Evolutionary conservation across 768 basidiomycete genomes (phyloP).

Genomic region (Tylopilus felleus): DNA sequence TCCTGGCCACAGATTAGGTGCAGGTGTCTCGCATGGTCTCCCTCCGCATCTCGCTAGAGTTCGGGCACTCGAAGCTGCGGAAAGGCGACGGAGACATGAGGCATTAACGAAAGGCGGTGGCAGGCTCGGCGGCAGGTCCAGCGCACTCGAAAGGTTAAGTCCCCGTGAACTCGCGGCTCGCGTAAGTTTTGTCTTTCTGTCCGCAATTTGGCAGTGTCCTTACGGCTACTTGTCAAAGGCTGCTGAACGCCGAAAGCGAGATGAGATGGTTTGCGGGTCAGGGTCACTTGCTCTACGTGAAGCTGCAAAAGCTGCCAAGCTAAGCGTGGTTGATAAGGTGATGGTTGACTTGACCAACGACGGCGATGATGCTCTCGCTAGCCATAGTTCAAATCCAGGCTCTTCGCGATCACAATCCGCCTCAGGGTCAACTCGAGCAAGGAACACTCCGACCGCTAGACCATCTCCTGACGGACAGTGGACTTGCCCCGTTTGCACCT

Average conservation of each 20-base stretch:
- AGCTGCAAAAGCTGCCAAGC: conserved; percentile 64
- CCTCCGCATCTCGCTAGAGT: conserved; percentile 60
- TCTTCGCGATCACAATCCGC: conserved; percentile 4
- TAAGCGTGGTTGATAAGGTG: conserved; percentile 58
- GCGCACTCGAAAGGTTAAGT: conserved; percentile 41
- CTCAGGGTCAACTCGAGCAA: not conserved
- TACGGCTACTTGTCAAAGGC: conserved; percentile 49
- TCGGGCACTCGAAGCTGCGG: conserved; percentile 77
- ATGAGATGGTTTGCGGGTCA: conserved; percentile 73
- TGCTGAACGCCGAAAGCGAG: conserved; percentile 72
- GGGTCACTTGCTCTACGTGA: conserved; percentile 55
- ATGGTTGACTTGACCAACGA: conserved; percentile 52
- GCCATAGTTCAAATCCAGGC: conserved; percentile 22
- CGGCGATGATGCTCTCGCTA: conserved; percentile 13
- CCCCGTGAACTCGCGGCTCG: conserved; percentile 69
- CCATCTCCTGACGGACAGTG: conserved; percentile 34
- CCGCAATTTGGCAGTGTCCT: not conserved
- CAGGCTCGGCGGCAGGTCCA: conserved; percentile 55
- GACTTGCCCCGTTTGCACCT: conserved; percentile 61
- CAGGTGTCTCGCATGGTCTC: conserved; percentile 61
- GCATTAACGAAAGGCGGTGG: conserved; percentile 50
- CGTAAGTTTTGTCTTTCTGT: conserved; percentile 44
- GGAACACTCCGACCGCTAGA: not conserved
- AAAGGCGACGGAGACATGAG: conserved; percentile 56
- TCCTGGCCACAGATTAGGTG: conserved; percentile 68